Base-by-base conservation (phyloP, 2,329 filamentous ascomycete species). In the Fusarium pseudograminearum region DNA sequence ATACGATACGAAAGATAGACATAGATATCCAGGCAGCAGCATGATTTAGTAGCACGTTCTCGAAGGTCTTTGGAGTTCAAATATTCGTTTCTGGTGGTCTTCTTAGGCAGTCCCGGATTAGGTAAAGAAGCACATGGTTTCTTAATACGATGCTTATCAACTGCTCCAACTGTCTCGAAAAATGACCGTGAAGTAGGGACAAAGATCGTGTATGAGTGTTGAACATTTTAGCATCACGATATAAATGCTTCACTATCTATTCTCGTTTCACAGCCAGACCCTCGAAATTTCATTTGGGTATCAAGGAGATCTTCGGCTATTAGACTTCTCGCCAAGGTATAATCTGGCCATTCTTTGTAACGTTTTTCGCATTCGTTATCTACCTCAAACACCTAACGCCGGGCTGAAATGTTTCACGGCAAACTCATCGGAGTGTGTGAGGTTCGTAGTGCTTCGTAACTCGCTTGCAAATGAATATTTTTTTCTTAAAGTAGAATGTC, bases 401-500 rank as follows among this genome's bases (percentile, higher is more conserved):
- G 24, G 63, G 73, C 71, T 76, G 51, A 71, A 75, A 74, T 64
- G 36, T 51, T 65, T 48, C 50, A 42, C 50, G 55, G 46, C 18
- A 28, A 48, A 51, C 28, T 48, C 45, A 36, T 50, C 46, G 42
- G 44, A 28, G 18, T 46, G 33, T n/a, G 16, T 12, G 33, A 62
- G 45, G 28, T 53, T 44, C 26, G 14, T 28, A 47, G 38, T 20
- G 40, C 31, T 18, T 33, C 18, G 31, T 40, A 24, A 18, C n/a
- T 26, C 53, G 40, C 18, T 54, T 30, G 16, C 11, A n/a, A 16
- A 31, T 36, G 18, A 41, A 34, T n/a, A 33, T 15, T 8, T 16
- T 18, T 22, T 55, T 28, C 56, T 66, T 62, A 80, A n/a, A 78
- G 69, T 12, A 79, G 59, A 28, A 80, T 59, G 45, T 80, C 79